These are phyloP conservation scores for Bipolaris cookei DNA, from an alignment of 2,329 filamentous ascomycete genomes.

Conservation along the genomic window DNA sequence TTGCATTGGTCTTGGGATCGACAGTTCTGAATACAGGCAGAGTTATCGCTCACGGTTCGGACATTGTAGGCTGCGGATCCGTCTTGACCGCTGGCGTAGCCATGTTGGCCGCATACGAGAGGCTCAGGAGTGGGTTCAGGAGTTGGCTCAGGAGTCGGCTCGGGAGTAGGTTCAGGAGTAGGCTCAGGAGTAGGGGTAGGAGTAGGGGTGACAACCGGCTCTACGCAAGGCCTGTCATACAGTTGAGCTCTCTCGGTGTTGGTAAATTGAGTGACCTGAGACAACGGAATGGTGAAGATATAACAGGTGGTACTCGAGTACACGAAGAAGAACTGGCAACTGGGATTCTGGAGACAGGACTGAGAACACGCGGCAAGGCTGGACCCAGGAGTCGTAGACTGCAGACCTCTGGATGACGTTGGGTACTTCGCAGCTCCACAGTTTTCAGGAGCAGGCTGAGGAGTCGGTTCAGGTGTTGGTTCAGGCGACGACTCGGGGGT, in stretches of 20 bases:
- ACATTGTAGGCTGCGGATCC: background rate
- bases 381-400: background rate
- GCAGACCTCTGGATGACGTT: background rate
- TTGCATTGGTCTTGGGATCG: background rate
- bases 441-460: background rate
- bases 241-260: background rate
- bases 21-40: background rate
- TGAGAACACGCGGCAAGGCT: background rate
- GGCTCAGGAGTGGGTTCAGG: background rate
- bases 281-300: background rate
- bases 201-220: background rate
- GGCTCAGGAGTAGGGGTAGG: background rate
- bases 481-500: background rate
- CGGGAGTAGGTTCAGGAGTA: too few relatives aligned
- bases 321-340: background rate
- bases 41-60: background rate
- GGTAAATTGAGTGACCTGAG: background rate
- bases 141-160: background rate
- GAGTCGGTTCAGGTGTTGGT: background rate
- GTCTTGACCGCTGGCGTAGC: background rate
- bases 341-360: background rate
- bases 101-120: background rate
- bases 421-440: background rate
- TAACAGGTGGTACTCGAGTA: background rate
- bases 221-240: background rate